Evolutionary conservation across 257 asterid species (phyloP).

Genomic region (Forsythia viridissima): DNA sequence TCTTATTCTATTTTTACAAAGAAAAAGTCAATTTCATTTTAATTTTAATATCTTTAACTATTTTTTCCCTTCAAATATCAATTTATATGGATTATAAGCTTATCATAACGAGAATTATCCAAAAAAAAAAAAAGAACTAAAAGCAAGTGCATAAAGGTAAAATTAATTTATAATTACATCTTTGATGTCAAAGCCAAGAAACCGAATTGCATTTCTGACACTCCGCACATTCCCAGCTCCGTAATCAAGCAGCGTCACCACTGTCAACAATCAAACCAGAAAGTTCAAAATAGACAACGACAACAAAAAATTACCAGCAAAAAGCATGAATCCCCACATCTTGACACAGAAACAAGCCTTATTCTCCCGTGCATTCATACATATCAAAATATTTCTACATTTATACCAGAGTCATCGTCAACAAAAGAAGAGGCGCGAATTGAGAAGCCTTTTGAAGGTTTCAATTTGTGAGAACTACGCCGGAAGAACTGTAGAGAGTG

Average conservation of each 20-base stretch:
- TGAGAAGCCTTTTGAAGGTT: conserved; percentile 44
- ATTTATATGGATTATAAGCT: neutral
- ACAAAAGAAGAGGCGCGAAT: conserved; percentile 57
- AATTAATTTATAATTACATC: conserved; percentile 48
- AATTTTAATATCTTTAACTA: neutral
- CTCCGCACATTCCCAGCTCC: conserved; percentile 99
- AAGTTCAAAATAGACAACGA: neutral
- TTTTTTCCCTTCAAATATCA: neutral
- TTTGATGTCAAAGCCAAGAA: conserved; percentile 71
- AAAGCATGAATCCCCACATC: neutral
- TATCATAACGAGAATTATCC: neutral
- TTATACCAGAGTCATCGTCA: conserved; percentile 56
- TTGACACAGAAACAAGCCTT: neutral
- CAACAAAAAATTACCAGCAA: neutral
- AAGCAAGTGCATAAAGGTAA: neutral
- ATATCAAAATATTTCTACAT: neutral
- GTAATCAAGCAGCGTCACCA: conserved; percentile 90
- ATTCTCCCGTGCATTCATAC: neutral
- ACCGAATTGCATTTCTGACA: conserved; percentile 78
- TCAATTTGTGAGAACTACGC: conserved; percentile 40
- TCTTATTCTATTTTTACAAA: neutral
- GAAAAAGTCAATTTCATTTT: neutral
- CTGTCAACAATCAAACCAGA: conserved; percentile 35
- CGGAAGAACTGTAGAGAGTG: conserved; percentile 36
- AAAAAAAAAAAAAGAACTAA: neutral